Base-by-base conservation (phyloP, 2,329 filamentous ascomycete genomes). In the Ceratocystiopsis minuta region DNA sequence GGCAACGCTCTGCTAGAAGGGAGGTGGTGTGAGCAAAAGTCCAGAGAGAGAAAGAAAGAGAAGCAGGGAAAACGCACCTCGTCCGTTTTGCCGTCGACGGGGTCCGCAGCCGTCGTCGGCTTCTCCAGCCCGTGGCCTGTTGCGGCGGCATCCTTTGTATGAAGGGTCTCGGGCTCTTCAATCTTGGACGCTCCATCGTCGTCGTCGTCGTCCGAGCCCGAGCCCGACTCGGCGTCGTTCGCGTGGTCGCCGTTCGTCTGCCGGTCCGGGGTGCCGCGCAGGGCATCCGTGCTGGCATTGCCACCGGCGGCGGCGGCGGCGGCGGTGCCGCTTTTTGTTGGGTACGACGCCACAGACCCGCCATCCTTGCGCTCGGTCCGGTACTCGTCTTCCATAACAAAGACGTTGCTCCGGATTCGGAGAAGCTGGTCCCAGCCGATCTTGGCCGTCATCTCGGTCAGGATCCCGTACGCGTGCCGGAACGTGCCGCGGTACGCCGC, bases 381-480 rank as follows among this genome's bases (percentile, higher is more conserved):
- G 57, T 98, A 98, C 59, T 98, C 90, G 55, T 98, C 90, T 58
- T 98, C 90, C 90, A 98, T 98, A 39, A 98, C 90, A 52, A 98
- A 98, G 1, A 98, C 90, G 48, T 88, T 87, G 63, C 88, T 96
- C 51, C 90, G 75, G 53, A 92, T 94, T 60, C 85, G 92, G 40
- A 98, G 66, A 17, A 98, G 68, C 55, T 95, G 85, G 53, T 98
- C 90, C 90, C 90, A 98, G 34, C 90, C 90, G 52, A 98, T 95
- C 60, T 90, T 88, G 46, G 85, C 80, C 0, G 88, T 93, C 66
- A 98, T 88, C 57, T 95, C 88, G 0, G 90, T 96, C 47, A 98
- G 67, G 32, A 98, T 80, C 49, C 78, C 78, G 62, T 98, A 98
- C 1, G 90, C 90, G 55, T 94, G 84, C 54, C 90, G 76, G 56